Evolutionary conservation across 192 early-diverging fungal species (phyloP), one percentile per base, ranked within the genome.

Genomic region (Mortierella alpina): DNA sequence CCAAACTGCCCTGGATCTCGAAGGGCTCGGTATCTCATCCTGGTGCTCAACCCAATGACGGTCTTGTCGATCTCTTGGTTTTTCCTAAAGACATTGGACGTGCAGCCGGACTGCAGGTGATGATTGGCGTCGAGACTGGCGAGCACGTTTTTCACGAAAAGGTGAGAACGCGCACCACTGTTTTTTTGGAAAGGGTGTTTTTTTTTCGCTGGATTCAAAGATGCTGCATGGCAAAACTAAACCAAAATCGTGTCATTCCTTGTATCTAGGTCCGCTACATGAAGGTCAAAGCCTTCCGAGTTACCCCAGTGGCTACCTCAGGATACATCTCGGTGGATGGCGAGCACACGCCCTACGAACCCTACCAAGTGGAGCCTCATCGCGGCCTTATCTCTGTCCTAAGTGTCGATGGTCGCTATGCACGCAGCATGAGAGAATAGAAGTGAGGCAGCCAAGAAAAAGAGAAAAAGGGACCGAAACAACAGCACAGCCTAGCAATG

Each of bases 321-420:
- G 83, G 83, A 1, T 88, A 82, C 60, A 73, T 90, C 4, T 79
- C 87, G 2, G 84, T 90, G 70, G 89, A 90, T 70, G 89, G 89
- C 1, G 89, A 90, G 49, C 86, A 84, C 53, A 83, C 84, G 20
- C 85, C 86, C 2, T 74, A 76, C 44, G 72, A 81, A 23, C 86
- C 89, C 14, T 87, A 88, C 54, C 89, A 90, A 58, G 87, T 88
- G 14, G 85, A 90, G 61, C 86, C 88, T 10, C 89, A 88, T 70
- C 79, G 83, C 46, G 65, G 75, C 18, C 51, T 88, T 9, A 73
- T 82, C 15, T 82, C 60, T 40, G 73, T 90, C 5, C 44, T 90
- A 17, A 84, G 82, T 44, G 54, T 90, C 22, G 72, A 82, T 6
- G 84, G 84, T 18, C 72, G 73, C 41, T 85, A 85, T 61, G 75